Evolutionary conservation across 2,329 filamentous ascomycete genomes (phyloP).

Genomic region (Fusarium equiseti): DNA sequence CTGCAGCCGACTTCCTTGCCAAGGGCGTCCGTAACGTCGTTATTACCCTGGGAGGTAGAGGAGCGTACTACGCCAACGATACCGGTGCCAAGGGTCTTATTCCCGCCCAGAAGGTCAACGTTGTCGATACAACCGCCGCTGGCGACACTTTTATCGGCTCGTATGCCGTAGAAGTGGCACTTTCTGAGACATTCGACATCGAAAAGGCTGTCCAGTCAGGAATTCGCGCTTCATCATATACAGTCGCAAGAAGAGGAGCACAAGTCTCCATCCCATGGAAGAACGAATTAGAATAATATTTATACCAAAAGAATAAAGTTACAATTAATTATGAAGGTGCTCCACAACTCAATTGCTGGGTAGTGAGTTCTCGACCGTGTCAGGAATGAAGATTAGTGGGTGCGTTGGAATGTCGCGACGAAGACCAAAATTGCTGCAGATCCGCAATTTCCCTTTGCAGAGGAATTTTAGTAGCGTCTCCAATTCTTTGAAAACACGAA

Average conservation of each 20-base stretch:
- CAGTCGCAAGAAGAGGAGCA: slow-evolving; percentile 15
- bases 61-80: slow-evolving; percentile 73
- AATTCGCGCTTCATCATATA: slow-evolving; percentile 16
- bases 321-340: not conserved
- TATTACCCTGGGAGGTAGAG: slow-evolving; percentile 84
- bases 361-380: not conserved
- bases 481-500: slow-evolving; percentile 18
- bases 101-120: slow-evolving; percentile 74
- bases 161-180: slow-evolving; percentile 67
- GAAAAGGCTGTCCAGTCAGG: slow-evolving; percentile 10
- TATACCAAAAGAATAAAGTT: not conserved
- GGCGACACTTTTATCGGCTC: slow-evolving; percentile 94
- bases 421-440: slow-evolving; percentile 23
- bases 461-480: slow-evolving; percentile 19
- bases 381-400: slow-evolving; percentile 3
- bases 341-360: too few species aligned
- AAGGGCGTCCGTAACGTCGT: slow-evolving; percentile 81
- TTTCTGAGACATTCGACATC: slow-evolving; percentile 2
- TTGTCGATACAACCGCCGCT: slow-evolving; percentile 93
- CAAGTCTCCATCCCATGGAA: slow-evolving; percentile 28
- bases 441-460: slow-evolving; percentile 11
- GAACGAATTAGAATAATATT: not conserved
- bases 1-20: slow-evolving; percentile 71
- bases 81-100: slow-evolving; percentile 61
- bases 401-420: slow-evolving; percentile 15